Percentiles rank a stretch among this genome's conserved stretches.
Conservation (phyloP, 495 filamentous ascomycete species). For the Delitschia confertaspora region DNA sequence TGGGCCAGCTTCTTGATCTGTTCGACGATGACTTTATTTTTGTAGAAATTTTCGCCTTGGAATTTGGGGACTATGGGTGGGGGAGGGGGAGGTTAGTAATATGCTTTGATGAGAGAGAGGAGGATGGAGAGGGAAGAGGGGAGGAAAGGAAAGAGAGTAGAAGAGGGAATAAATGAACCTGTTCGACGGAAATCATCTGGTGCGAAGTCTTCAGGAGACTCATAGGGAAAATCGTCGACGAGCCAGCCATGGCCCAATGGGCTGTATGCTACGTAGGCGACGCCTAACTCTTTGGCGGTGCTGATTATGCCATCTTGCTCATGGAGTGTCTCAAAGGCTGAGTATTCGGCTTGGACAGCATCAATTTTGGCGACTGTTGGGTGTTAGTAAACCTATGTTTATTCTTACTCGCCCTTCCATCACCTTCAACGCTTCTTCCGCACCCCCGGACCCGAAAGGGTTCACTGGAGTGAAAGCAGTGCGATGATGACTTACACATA, state of each 20-base stretch:
- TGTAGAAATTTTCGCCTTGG: slow-evolving; percentile 45
- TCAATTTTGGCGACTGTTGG: slow-evolving; percentile 41
- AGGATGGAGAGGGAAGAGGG: no score
- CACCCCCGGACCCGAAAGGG: no score
- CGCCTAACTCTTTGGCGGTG: slow-evolving; percentile 36
- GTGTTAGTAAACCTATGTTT: no score
- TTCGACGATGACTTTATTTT: slow-evolving; percentile 40
- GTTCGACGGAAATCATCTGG: slow-evolving; percentile 37
- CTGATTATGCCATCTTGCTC: slow-evolving; percentile 37
- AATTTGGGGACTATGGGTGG: slow-evolving; percentile 44
- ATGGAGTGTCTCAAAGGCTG: slow-evolving; percentile 43
- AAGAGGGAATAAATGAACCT: background rate
- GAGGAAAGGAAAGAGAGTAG: background rate
- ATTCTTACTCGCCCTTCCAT: no score
- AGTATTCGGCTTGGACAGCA: slow-evolving; percentile 46
- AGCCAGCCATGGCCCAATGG: slow-evolving; percentile 41
- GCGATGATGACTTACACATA: no score
- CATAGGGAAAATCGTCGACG: slow-evolving; percentile 40
- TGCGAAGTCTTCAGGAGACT: slow-evolving; percentile 40
- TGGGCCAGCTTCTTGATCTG: slow-evolving; percentile 39
- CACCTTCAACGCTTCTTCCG: no score
- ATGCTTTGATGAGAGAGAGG: background rate
- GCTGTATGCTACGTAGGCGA: slow-evolving; percentile 42
- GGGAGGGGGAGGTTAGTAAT: no score
- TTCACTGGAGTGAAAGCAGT: no score